Evolutionary conservation across 1,284 basidiomycete genomes (phyloP).

Genomic region (Apiotrichum mycotoxinovorans): DNA sequence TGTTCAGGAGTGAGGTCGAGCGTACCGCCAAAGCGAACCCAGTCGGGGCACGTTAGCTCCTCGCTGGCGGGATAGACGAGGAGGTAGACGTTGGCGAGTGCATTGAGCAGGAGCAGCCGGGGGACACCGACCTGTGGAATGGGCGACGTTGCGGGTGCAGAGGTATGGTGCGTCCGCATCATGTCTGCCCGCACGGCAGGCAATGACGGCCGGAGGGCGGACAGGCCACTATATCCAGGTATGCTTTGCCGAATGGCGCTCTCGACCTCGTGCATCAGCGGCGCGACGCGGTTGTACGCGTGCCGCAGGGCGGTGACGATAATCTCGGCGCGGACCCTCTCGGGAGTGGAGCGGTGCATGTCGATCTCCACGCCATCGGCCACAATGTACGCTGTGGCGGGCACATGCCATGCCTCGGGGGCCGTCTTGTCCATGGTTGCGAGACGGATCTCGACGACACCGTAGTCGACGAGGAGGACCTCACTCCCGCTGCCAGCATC

Average conservation of each 20-base stretch:
- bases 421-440: neutral
- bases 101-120: neutral
- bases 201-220: neutral
- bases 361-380: neutral
- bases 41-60: neutral
- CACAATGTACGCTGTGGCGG: neutral
- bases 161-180: neutral
- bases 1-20: neutral
- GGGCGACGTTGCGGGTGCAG: neutral
- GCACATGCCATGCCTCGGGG: neutral
- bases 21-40: neutral
- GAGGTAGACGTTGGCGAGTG: neutral
- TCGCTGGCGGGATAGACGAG: neutral
- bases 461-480: neutral
- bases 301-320: neutral
- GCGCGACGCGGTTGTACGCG: neutral
- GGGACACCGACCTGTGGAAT: neutral
- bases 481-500: neutral
- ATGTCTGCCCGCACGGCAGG: neutral
- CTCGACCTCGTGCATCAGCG: neutral
- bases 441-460: neutral
- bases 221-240: neutral
- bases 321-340: neutral
- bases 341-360: neutral
- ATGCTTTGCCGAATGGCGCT: neutral